Evolutionary conservation across 805 yeast genomes (phyloP), one percentile per base, ranked within the genome.

Genomic region (Vanderwaltozyma polyspora): DNA sequence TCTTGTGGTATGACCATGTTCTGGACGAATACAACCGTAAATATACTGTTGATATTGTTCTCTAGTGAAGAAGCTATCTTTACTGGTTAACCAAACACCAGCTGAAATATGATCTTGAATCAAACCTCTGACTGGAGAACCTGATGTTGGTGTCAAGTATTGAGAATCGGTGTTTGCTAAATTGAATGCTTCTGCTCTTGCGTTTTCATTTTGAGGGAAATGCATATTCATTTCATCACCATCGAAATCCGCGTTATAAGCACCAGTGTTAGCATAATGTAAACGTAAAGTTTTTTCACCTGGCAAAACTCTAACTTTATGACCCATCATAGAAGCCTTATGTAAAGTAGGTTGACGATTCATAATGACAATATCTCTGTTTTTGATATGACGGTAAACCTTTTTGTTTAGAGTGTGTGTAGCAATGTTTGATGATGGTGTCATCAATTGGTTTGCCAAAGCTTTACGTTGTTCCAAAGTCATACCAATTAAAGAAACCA

Each of bases 171-270:
- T 91, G 60, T 89, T 87, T 27, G 98, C 98, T 59, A 91, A 70
- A 55, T 85, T 75, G 53, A 85, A 67, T 2, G 98, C 97, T 64
- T 91, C 98, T 16, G 97, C 89, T 56, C 87, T 78, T 8, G 97
- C 98, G 48, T 84, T 83, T 64, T 89, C 96, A 61, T 83, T 86
- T 66, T 89, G 98, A 19, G 98, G 98, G 70, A 89, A 89, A 65
- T 89, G 98, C 95, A 89, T 81, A 60, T 89, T 89, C 98, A 89
- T 89, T 67, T 89, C 98, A 63, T 89, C 98, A 69, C 98, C 98
- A 64, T 89, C 98, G 52, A 91, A 89, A 72, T 89, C 98, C 26
- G 97, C 97, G 60, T 89, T 89, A 64, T 89, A 91, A 29, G 98
- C 96, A 64, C 96, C 96, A 29, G 98, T 91, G 62, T 91, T 91